These are phyloP conservation scores for Solanum dulcamara DNA, from an alignment of 257 asterid genomes.

Conservation along the genomic window DNA sequence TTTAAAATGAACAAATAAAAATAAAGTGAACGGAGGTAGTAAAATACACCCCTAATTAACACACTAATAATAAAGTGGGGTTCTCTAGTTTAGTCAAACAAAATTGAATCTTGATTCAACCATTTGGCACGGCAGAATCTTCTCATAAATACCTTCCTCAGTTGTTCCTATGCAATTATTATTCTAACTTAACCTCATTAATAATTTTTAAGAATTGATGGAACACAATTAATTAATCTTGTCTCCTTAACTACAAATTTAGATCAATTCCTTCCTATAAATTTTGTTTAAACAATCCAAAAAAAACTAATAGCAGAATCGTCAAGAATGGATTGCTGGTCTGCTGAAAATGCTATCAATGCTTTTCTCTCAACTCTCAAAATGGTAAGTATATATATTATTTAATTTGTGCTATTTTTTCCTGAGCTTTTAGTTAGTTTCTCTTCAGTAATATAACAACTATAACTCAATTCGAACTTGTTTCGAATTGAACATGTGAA, in stretches of 20 bases:
- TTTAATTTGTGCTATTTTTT: no score
- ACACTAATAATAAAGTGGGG: background rate
- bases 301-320: background rate
- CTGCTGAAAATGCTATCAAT: slow-evolving; percentile 68
- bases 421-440: no score
- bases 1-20: background rate
- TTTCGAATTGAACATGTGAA: background rate
- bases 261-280: background rate
- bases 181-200: background rate
- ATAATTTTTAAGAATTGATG: background rate
- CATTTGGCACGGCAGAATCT: slow-evolving; percentile 2
- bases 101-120: background rate
- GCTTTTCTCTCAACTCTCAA: slow-evolving; percentile 56
- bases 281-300: background rate
- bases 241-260: background rate
- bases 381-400: slow-evolving; percentile 52
- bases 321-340: slow-evolving; percentile 54
- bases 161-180: background rate
- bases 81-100: background rate
- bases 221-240: background rate
- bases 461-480: background rate
- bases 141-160: slow-evolving; percentile 11
- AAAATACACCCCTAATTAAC: background rate
- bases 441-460: background rate
- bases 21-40: background rate